A percentile compares a stretch with the other conserved stretches of the same genome.
These are phyloP conservation scores for Persicaria tinctoria DNA, from an alignment of 148 eudicot species.

Conservation along the genomic window DNA sequence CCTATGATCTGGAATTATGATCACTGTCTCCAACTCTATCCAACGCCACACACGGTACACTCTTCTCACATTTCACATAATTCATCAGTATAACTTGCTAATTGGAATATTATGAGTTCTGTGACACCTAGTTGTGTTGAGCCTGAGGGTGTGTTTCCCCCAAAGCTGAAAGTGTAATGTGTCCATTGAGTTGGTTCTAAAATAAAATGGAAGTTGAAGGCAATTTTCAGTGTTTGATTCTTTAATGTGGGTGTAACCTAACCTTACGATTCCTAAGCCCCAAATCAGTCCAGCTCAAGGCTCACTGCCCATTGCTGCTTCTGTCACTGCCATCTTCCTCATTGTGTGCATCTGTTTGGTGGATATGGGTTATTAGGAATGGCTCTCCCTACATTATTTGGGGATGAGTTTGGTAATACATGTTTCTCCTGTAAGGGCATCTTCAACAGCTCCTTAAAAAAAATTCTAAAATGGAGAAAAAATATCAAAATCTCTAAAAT, in stretches of 20 bases:
- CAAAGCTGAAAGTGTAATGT: not conserved
- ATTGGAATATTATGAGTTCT: constrained; percentile 6
- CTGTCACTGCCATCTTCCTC: too few relatives aligned
- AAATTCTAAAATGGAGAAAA: too few relatives aligned
- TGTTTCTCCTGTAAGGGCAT: too few relatives aligned
- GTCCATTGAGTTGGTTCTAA: not conserved
- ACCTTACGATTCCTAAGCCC: not conserved
- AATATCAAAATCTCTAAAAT: too few relatives aligned
- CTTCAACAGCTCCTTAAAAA: too few relatives aligned
- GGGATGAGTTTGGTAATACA: too few relatives aligned
- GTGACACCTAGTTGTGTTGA: not conserved
- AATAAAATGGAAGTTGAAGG: not conserved
- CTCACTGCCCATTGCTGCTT: too few relatives aligned
- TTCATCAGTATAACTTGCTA: not conserved
- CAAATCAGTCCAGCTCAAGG: too few relatives aligned
- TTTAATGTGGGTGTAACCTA: not conserved
- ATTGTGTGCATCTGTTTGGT: too few relatives aligned
- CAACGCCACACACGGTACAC: constrained; percentile 83
- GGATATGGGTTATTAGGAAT: too few relatives aligned
- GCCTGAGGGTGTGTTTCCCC: not conserved
- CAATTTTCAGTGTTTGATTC: not conserved
- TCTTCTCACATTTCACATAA: not conserved
- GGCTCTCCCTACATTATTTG: too few relatives aligned
- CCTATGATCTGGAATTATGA: constrained; percentile 92
- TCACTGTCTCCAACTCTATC: constrained; percentile 88